Percentiles rank a stretch among this genome's conserved stretches.
Evolutionary conservation across 106 monocot species (phyloP).

Genomic region (Agapanthus africanus): DNA sequence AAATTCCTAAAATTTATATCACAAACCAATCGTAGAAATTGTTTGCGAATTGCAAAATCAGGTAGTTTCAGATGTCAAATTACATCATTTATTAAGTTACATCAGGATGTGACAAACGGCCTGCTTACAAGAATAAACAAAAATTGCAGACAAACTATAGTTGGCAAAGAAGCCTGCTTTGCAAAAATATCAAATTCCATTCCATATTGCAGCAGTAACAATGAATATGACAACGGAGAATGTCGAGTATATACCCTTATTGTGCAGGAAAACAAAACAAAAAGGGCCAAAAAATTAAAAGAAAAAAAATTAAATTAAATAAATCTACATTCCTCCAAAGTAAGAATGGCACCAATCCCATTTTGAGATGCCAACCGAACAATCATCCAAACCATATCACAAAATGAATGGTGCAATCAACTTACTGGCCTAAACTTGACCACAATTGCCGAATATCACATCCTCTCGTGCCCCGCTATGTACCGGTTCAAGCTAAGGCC

Average conservation of each 20-base stretch:
- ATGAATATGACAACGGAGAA: too few species aligned
- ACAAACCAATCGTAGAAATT: too few species aligned
- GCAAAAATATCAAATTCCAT: constrained; percentile 11
- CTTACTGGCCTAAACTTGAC: too few species aligned
- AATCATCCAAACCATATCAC: constrained; percentile 22
- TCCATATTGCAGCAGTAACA: constrained; percentile 7
- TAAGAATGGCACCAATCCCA: constrained; percentile 27
- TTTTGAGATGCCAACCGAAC: constrained; percentile 27
- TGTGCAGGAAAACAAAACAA: constrained; percentile 8
- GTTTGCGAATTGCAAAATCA: too few species aligned
- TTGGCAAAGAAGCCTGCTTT: too few species aligned
- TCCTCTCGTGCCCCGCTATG: neutral
- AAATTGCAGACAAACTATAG: too few species aligned
- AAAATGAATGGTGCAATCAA: constrained; percentile 32
- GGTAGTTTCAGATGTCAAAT: too few species aligned
- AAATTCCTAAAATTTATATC: too few species aligned
- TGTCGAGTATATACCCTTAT: constrained; percentile 2
- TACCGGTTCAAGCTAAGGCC: constrained; percentile 9
- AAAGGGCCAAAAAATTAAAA: constrained; percentile 3
- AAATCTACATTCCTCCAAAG: neutral
- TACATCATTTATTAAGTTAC: too few species aligned
- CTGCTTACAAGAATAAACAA: too few species aligned
- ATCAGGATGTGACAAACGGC: too few species aligned
- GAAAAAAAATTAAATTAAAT: constrained; percentile 15
- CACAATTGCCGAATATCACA: too few species aligned